phyloP scores from a whole-genome alignment of 176 grass and related monocot genomes.

The Dactylis glomerata region DNA sequence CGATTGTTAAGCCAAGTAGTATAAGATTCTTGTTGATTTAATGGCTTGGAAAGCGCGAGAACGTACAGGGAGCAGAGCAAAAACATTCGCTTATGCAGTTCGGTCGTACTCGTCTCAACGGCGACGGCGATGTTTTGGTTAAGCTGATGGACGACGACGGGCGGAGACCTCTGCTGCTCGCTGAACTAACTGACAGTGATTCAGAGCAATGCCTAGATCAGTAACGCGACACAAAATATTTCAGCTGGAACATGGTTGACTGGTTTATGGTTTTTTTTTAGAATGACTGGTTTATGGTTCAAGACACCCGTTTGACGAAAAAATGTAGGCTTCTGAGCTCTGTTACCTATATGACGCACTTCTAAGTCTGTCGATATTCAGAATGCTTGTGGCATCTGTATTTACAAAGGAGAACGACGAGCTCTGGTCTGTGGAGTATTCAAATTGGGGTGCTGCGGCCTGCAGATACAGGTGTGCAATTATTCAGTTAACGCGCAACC shows the following conservation, averaged over 20 bases:
- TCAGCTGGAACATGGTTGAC: background rate
- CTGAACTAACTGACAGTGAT: background rate
- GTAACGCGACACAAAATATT: background rate
- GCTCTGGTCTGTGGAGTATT: background rate
- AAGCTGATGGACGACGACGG: background rate
- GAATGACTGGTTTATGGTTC: no score
- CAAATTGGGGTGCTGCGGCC: background rate
- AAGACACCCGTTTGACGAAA: background rate
- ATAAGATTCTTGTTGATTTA: background rate
- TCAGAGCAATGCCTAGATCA: background rate
- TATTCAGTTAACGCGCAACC: background rate
- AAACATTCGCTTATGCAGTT: background rate
- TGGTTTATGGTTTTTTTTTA: no score
- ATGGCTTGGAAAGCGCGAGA: background rate
- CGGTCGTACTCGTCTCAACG: background rate
- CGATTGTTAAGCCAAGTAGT: background rate
- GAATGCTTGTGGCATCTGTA: no score
- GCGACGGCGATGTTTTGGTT: background rate
- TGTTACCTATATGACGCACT: no score
- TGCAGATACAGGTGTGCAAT: background rate
- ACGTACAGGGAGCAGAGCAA: background rate
- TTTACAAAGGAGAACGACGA: no score
- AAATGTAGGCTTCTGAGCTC: no score
- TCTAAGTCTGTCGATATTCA: background rate
- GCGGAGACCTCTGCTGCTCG: background rate